phyloP scores from a whole-genome alignment of 768 basidiomycete species.

The Leccinum ochraceum region DNA sequence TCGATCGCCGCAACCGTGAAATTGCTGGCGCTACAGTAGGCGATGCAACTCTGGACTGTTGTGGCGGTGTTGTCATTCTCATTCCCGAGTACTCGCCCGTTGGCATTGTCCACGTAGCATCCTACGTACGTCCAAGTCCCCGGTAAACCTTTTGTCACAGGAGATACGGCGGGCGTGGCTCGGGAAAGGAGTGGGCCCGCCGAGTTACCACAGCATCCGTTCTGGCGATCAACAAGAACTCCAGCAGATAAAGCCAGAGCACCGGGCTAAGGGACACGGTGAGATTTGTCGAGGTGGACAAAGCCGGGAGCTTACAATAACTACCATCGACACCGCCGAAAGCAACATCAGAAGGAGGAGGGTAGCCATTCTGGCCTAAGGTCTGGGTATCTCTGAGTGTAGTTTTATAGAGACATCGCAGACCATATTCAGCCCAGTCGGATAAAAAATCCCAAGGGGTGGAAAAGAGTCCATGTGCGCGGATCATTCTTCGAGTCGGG shows the following conservation, averaged over 20 bases:
- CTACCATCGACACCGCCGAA: neutral
- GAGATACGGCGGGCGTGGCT: conserved; percentile 13
- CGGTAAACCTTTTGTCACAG: conserved; percentile 55
- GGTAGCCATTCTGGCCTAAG: conserved; percentile 1
- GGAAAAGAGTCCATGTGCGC: neutral
- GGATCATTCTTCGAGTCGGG: neutral
- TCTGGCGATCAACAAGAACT: neutral
- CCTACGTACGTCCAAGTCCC: conserved; percentile 58
- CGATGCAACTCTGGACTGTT: conserved; percentile 68
- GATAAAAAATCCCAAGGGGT: neutral
- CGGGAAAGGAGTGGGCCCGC: neutral
- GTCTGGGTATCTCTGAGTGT: neutral
- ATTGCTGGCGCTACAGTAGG: conserved; percentile 51
- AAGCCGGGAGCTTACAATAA: neutral
- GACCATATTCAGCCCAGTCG: neutral
- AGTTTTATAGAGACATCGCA: neutral
- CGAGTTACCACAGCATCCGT: neutral
- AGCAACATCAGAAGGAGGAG: neutral
- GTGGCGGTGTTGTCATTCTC: conserved; percentile 39
- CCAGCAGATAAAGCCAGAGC: neutral
- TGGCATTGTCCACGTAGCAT: conserved; percentile 73
- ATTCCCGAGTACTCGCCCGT: conserved; percentile 59
- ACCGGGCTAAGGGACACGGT: neutral
- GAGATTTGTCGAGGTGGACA: neutral
- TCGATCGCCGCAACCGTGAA: conserved; percentile 73